Base-by-base conservation (phyloP, 2,329 filamentous ascomycete genomes). In the Lasiodiplodia theobromae region DNA sequence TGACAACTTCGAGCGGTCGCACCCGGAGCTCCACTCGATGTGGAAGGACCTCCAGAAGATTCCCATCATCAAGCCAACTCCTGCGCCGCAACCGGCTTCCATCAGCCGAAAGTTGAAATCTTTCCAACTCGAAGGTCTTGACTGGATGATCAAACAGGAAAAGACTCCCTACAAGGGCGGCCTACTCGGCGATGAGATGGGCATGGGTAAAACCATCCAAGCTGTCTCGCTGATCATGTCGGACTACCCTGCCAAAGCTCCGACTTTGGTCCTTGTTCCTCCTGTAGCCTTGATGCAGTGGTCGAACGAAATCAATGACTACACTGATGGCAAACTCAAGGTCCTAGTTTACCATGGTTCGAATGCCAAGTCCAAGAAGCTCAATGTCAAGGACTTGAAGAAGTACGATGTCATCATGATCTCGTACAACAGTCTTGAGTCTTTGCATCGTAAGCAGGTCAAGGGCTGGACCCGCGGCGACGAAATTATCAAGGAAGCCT, bases 201-300 rank as follows among this genome's bases (percentile, higher is more conserved):
- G 96, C 7, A 92, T 99, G 82, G 96, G 96, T 62, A 99, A 99
- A 83, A 99, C 96, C 0, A 98, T 99, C 63, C 96, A 99, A 80
- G 95, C 96, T 2, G 96, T 99, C 21, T 97, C 95, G 3, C 86
- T 99, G 54, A 94, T 99, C 79, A 98, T 98, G 96, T 97, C 95
- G 0, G 94, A 98, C 77, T 97, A 92, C 74, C 95, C 94, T 3
- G 92, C 90, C 25, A 91, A 91, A 73, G 83, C 91, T 67, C 95
- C 96, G 1, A 92, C 93, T 0, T 85, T 98, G 4, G 94, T 98
- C 1, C 86, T 97, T 40, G 94, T 97, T 0, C 95, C 95, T 0
- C 95, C 95, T 0, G 95, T 97, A 51, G 95, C 95, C 51, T 82
- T 98, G 62, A 96, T 97, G 92, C 95, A 98, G 77, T 98, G 95